Evolutionary conservation across 805 yeast species (phyloP), one percentile per base, ranked within the genome.

Genomic region (Candida mattraensis): DNA sequence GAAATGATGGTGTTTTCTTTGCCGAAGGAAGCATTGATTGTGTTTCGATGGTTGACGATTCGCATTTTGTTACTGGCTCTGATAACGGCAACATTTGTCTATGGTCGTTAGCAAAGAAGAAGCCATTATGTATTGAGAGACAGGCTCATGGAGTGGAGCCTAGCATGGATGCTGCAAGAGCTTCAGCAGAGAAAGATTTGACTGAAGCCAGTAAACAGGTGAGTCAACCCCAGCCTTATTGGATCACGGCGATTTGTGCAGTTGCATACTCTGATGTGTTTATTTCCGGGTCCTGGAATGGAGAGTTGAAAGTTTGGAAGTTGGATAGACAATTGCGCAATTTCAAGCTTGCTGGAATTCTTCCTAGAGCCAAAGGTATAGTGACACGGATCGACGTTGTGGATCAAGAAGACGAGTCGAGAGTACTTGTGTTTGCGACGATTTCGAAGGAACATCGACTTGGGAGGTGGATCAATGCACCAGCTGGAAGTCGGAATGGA

Each of bases 21-120:
- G 66, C 77, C 27, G 97, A 93, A 59, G 98, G 98, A 9, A 80
- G 93, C 44, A 80, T 91, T 35, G 98, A 91, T 51, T 82, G 85
- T 54, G 93, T 89, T 21, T 67, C 84, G 9, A 88, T 89, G 96
- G 63, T 86, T 36, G 99, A 93, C 61, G 95, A 89, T 61, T 77
- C 88, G 18, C 88, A 85, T 58, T 93, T 93, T 56, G 80, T 93
- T 30, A 89, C 98, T 1, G 98, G 98, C 4, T 82, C 95, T 11
- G 99, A 93, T 57, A 91, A 89, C 58, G 99, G 99, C 27, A 84
- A 78, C 54, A 64, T 93, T 20, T 66, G 86, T n/a, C 67, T 93
- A 43, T 93, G 99, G 99, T 80, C 96, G 3, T 64, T 83, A 39
- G 80, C 86, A 17, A 87, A 87, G 64, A 93, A 93, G 74, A 89